Evolutionary conservation across 257 asterid genomes (phyloP).

Genomic region (Solanum sitiens): DNA sequence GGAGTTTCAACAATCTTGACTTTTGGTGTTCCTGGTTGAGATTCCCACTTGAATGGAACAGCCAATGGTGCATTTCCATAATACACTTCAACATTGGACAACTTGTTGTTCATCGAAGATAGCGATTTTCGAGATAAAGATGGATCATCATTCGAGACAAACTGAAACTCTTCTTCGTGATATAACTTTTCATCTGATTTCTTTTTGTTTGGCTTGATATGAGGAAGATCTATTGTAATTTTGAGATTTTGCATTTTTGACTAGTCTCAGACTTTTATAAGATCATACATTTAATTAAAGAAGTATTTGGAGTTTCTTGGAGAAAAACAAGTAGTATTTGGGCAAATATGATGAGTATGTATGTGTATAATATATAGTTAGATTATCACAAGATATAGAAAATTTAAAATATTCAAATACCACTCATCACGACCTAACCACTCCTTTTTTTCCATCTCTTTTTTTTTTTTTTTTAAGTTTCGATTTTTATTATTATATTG

Average conservation of each 20-base stretch:
- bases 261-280: background rate
- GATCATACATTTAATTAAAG: background rate
- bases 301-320: background rate
- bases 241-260: background rate
- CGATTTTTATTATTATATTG: background rate
- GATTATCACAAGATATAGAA: background rate
- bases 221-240: background rate
- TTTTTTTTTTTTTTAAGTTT: no score
- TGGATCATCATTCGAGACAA: background rate
- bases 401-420: background rate
- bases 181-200: background rate
- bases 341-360: background rate
- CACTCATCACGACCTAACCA: background rate
- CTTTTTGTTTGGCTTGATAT: slow-evolving; percentile 5
- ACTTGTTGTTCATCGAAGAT: slow-evolving; percentile 1
- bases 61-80: slow-evolving; percentile 11
- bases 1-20: slow-evolving; percentile 1
- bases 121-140: background rate
- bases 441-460: background rate
- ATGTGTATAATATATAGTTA: background rate
- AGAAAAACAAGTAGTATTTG: background rate
- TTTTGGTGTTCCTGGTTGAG: slow-evolving; percentile 31
- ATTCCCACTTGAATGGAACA: slow-evolving; percentile 29
- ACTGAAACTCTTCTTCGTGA: background rate
- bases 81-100: slow-evolving; percentile 9